Conservation (phyloP, 306 rosid species). For the Cyamopsis tetragonoloba region DNA sequence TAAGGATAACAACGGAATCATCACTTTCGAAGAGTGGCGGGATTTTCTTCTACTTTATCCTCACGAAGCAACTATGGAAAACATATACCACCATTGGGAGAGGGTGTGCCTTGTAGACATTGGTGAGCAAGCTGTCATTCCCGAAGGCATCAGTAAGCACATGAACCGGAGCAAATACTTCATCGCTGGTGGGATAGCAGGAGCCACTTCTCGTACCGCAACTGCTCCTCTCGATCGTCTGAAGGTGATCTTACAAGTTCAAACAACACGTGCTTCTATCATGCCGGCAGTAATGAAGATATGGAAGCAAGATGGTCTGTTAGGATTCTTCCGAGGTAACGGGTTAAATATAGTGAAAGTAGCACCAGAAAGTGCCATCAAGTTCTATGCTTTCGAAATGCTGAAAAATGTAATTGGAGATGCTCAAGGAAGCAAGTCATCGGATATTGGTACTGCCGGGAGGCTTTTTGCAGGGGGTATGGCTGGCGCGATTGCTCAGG, state of each 20-base stretch:
- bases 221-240: constrained; percentile 59
- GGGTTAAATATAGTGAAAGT: constrained; percentile 55
- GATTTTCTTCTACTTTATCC: constrained; percentile 57
- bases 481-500: constrained; percentile 52
- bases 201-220: constrained; percentile 47
- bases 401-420: constrained; percentile 37
- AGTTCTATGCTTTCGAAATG: constrained; percentile 47
- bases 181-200: constrained; percentile 48
- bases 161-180: constrained; percentile 33
- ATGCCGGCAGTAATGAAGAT: constrained; percentile 41
- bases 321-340: constrained; percentile 48
- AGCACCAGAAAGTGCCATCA: constrained; percentile 47
- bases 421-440: constrained; percentile 27
- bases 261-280: constrained; percentile 33
- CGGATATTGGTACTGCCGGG: constrained; percentile 38
- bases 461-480: constrained; percentile 46
- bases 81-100: constrained; percentile 53
- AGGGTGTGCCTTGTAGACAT: constrained; percentile 50
- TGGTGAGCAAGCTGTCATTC: constrained; percentile 55
- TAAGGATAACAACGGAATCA: constrained; percentile 48
- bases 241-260: constrained; percentile 47
- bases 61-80: constrained; percentile 52
- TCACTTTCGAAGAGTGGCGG: constrained; percentile 59
- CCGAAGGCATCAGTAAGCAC: constrained; percentile 52
- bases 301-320: constrained; percentile 40